These are phyloP conservation scores for Batkoa obscura DNA, from an alignment of 371 early-diverging fungal species.

Conservation along the genomic window DNA sequence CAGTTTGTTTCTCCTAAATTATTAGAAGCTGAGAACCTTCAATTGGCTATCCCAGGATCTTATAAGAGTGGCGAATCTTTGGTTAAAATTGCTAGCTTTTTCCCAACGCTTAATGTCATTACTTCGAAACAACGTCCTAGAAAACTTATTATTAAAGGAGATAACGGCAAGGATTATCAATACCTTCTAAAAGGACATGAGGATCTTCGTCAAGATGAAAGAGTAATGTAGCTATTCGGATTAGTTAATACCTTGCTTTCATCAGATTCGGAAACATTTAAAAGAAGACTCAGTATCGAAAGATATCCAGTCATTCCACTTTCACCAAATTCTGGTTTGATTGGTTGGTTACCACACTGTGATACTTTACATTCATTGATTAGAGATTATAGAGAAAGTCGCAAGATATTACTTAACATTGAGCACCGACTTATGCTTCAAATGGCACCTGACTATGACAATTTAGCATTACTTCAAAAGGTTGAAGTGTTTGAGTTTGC, in stretches of 20 bases:
- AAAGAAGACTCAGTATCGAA: slow-evolving; percentile 80
- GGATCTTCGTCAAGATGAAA: slow-evolving; percentile 95
- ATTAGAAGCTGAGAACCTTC: slow-evolving; percentile 62
- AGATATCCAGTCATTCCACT: slow-evolving; percentile 89
- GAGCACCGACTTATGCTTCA: slow-evolving; percentile 89
- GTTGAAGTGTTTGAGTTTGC: slow-evolving; percentile 95
- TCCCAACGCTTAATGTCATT: slow-evolving; percentile 65
- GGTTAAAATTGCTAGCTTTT: slow-evolving; percentile 70
- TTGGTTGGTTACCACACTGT: slow-evolving; percentile 92
- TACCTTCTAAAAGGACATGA: slow-evolving; percentile 94
- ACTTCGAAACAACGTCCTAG: slow-evolving; percentile 93
- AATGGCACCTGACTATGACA: slow-evolving; percentile 90
- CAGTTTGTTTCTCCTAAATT: slow-evolving; percentile 85
- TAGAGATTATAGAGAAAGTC: slow-evolving; percentile 71
- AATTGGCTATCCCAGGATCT: slow-evolving; percentile 83
- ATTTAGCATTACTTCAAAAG: slow-evolving; percentile 77
- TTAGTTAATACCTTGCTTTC: slow-evolving; percentile 82
- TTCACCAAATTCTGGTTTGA: slow-evolving; percentile 89
- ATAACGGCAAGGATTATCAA: slow-evolving; percentile 79
- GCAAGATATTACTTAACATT: slow-evolving; percentile 73
- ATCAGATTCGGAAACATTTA: slow-evolving; percentile 80
- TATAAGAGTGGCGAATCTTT: slow-evolving; percentile 77
- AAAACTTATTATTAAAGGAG: slow-evolving; percentile 62
- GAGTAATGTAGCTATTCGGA: slow-evolving; percentile 97
- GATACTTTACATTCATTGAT: slow-evolving; percentile 87